A percentile compares a stretch with the other conserved stretches of the same genome.
Conservation (phyloP, 495 filamentous ascomycete species). For the Penicillium canariense region DNA sequence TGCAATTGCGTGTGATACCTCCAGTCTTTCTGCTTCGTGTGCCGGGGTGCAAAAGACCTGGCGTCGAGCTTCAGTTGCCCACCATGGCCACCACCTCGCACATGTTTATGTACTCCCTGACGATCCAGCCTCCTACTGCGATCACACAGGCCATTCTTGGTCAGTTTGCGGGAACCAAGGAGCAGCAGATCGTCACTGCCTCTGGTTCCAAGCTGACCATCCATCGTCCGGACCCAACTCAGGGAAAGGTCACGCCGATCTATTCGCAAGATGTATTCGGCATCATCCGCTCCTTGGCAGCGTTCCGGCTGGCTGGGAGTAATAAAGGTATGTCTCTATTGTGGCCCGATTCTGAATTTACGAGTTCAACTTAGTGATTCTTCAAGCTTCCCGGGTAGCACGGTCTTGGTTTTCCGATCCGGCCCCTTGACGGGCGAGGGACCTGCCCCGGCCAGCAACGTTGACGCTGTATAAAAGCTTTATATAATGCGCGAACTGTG, state of each 20-base stretch:
- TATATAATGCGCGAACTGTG: constrained; percentile 39
- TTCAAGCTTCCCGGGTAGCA: constrained; percentile 65
- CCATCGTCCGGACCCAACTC: constrained; percentile 77
- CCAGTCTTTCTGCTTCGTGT: constrained; percentile 17
- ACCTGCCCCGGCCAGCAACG: constrained; percentile 46
- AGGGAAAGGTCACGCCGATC: constrained; percentile 80
- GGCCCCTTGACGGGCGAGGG: constrained; percentile 31
- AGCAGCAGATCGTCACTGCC: constrained; percentile 94
- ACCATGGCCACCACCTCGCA: constrained; percentile 95
- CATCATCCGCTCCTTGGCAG: constrained; percentile 82
- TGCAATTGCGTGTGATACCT: constrained; percentile 32
- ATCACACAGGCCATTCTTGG: constrained; percentile 88
- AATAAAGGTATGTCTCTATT: constrained; percentile 81
- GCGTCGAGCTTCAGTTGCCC: constrained; percentile 29
- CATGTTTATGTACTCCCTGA: constrained; percentile 97
- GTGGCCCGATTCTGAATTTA: constrained; percentile 43
- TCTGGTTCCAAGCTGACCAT: constrained; percentile 88
- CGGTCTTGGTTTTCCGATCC: constrained; percentile 38
- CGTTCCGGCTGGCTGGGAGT: constrained; percentile 88
- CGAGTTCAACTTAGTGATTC: constrained; percentile 89
- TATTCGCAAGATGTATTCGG: constrained; percentile 93
- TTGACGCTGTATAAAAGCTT: constrained; percentile 30
- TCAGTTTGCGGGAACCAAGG: constrained; percentile 90
- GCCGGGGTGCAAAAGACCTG: constrained; percentile 16
- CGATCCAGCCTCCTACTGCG: constrained; percentile 85